phyloP scores from a whole-genome alignment of 2,329 filamentous ascomycete genomes.

The Aureobasidium pullulans region DNA sequence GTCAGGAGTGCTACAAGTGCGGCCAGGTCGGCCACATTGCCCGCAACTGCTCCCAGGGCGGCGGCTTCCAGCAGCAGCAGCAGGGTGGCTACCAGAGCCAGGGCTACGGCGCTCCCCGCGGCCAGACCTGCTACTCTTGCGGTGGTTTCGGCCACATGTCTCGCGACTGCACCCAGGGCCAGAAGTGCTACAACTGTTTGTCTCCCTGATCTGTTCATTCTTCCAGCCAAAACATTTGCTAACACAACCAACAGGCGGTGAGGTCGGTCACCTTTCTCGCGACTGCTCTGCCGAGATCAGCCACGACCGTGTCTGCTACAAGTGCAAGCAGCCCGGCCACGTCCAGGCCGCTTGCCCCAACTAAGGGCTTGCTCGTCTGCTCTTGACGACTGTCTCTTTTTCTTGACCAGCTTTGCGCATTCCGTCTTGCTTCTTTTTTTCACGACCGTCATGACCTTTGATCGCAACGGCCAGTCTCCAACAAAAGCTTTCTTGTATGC shows the following conservation, averaged over 20 bases:
- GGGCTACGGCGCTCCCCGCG: slow-evolving; percentile 35
- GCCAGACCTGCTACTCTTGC: slow-evolving; percentile 94
- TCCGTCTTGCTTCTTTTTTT: slow-evolving; percentile 1
- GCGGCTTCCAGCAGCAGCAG: slow-evolving; percentile 24
- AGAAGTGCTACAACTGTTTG: slow-evolving; percentile 99
- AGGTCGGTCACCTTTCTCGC: slow-evolving; percentile 89
- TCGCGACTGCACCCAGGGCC: slow-evolving; percentile 95
- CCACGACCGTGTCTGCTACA: slow-evolving; percentile 96
- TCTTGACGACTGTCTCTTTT: slow-evolving; percentile 14
- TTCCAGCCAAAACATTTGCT: slow-evolving; percentile 17
- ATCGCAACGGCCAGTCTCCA: slow-evolving; percentile 8
- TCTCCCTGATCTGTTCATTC: slow-evolving; percentile 5
- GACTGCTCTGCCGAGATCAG: slow-evolving; percentile 92
- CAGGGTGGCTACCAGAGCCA: slow-evolving; percentile 40
- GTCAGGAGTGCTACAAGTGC: slow-evolving; percentile 85
- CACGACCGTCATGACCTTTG: slow-evolving; percentile 14
- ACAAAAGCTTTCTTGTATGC: slow-evolving; percentile 8
- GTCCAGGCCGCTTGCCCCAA: slow-evolving; percentile 91
- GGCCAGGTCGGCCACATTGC: slow-evolving; percentile 95
- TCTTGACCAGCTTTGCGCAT: slow-evolving; percentile 11
- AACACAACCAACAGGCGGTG: slow-evolving; percentile 47
- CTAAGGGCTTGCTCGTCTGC: slow-evolving; percentile 39
- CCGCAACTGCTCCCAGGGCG: slow-evolving; percentile 70
- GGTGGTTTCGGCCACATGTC: slow-evolving; percentile 96
- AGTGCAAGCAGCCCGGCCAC: slow-evolving; percentile 81